Conservation (phyloP, 192 early-diverging fungal species). For the Entomortierella parvispora region DNA sequence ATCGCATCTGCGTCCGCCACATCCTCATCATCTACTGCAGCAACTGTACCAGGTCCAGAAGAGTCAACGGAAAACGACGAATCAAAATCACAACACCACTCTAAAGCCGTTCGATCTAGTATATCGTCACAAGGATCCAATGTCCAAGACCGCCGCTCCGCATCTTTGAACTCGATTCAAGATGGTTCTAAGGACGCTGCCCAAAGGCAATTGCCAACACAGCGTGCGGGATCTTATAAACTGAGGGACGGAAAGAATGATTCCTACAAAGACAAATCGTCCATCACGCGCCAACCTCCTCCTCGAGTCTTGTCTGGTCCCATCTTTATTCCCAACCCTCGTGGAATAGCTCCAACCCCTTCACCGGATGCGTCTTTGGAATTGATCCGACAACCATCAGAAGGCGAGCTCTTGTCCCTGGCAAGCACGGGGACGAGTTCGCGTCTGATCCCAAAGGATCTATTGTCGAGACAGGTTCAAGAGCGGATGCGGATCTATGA, state of each 20-base stretch:
- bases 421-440: neutral
- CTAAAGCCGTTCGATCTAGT: no score
- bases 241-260: neutral
- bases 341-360: conserved; percentile 33
- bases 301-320: conserved; percentile 17
- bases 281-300: conserved; percentile 1
- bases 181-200: neutral
- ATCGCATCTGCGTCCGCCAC: no score
- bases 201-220: neutral
- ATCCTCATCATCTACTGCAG: no score
- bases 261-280: neutral
- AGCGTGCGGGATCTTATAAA: neutral
- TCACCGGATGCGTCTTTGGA: conserved; percentile 37
- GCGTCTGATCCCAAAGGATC: neutral
- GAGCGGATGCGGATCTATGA: conserved; percentile 18
- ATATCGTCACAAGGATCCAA: no score
- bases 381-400: neutral
- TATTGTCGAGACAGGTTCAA: neutral
- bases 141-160: no score
- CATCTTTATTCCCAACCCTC: conserved; percentile 39
- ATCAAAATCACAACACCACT: no score
- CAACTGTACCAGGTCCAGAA: no score
- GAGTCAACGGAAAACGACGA: no score
- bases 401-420: neutral
- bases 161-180: no score